These are phyloP conservation scores for Lactifluus pinguis DNA, from an alignment of 768 basidiomycete species.

Conservation along the genomic window DNA sequence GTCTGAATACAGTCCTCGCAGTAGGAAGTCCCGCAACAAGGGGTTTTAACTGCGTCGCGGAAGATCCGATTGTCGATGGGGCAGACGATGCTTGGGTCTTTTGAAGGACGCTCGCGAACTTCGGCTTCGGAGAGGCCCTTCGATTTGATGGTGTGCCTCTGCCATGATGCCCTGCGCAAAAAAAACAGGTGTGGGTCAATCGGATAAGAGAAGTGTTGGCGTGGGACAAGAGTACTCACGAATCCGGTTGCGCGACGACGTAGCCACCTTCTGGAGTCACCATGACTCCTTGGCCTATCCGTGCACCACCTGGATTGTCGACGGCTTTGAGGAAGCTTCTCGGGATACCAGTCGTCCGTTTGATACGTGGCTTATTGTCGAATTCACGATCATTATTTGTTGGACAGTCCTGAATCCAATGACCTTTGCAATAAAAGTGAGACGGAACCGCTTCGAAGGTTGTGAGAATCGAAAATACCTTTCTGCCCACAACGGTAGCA, in stretches of 20 bases:
- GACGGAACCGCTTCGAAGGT: neutral
- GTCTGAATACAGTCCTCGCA: conserved; percentile 98
- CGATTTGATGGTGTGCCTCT: conserved; percentile 74
- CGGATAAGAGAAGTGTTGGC: neutral
- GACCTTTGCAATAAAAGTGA: conserved; percentile 44
- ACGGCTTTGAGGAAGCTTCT: conserved; percentile 96
- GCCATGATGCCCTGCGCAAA: conserved; percentile 74
- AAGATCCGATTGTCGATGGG: conserved; percentile 90
- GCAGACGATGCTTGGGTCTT: conserved; percentile 74
- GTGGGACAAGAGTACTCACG: conserved; percentile 44
- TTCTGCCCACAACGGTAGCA: conserved; percentile 98
- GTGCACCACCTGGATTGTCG: conserved; percentile 69
- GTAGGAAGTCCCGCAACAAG: conserved; percentile 84
- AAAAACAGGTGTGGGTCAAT: neutral
- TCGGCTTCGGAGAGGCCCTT: conserved; percentile 83
- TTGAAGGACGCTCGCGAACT: conserved; percentile 75
- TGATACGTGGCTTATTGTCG: conserved; percentile 90
- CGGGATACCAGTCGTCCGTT: conserved; percentile 96
- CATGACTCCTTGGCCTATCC: conserved; percentile 84
- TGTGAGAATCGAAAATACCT: conserved; percentile 40
- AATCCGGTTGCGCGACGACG: conserved; percentile 93
- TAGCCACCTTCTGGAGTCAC: conserved; percentile 98
- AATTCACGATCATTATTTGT: conserved; percentile 95
- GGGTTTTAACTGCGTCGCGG: conserved; percentile 90
- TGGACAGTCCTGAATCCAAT: conserved; percentile 99